These are phyloP conservation scores for Cucumis cinereus DNA, from an alignment of 306 rosid genomes.

Conservation along the genomic window DNA sequence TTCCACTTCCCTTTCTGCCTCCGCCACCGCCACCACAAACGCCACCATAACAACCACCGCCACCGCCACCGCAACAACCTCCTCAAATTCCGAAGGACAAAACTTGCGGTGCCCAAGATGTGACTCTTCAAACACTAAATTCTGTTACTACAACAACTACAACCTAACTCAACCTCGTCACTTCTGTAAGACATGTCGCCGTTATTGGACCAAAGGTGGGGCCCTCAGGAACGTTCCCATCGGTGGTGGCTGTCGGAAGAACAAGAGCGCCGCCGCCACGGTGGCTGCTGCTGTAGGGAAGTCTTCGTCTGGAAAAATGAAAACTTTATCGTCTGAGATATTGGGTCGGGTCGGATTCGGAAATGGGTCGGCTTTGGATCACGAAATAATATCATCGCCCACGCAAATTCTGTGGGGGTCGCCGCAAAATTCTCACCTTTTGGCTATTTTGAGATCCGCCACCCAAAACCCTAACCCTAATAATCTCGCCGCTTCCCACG, in stretches of 20 bases:
- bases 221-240: slow-evolving; percentile 61
- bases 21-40: slow-evolving; percentile 3
- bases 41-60: background rate
- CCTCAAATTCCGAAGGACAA: slow-evolving; percentile 34
- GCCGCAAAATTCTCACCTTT: slow-evolving; percentile 58
- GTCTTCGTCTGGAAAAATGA: slow-evolving; percentile 35
- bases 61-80: slow-evolving; percentile 4
- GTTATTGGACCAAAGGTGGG: slow-evolving; percentile 88
- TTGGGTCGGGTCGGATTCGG: slow-evolving; percentile 28
- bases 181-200: slow-evolving; percentile 97
- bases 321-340: slow-evolving; percentile 38
- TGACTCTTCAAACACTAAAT: slow-evolving; percentile 77
- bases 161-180: slow-evolving; percentile 98
- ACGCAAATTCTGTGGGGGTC: slow-evolving; percentile 82
- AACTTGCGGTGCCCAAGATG: slow-evolving; percentile 66
- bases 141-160: slow-evolving; percentile 85
- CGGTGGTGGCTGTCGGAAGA: slow-evolving; percentile 72
- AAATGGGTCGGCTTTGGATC: slow-evolving; percentile 23
- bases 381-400: slow-evolving; percentile 14
- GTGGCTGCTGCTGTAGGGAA: slow-evolving; percentile 22
- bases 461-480: slow-evolving; percentile 56
- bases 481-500: slow-evolving; percentile 32
- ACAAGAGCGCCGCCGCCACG: slow-evolving; percentile 29
- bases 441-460: slow-evolving; percentile 49
- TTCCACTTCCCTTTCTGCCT: slow-evolving; percentile 16